These are phyloP conservation scores for Chlamydomonas eustigma DNA, from an alignment of 139 green algal genomes.

Conservation along the genomic window DNA sequence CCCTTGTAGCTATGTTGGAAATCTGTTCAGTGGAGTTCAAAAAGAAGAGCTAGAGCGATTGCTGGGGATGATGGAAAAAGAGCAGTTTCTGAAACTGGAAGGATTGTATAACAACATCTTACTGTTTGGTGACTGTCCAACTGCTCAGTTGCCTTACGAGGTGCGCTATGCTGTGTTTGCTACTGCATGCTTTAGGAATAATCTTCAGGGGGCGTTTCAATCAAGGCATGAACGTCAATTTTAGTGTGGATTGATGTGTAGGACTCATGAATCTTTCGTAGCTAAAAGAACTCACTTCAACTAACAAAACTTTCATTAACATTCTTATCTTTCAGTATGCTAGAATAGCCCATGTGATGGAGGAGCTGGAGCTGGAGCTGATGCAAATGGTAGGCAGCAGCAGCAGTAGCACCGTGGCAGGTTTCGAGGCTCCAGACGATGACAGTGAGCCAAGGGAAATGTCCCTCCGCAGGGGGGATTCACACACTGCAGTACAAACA, in stretches of 20 bases:
- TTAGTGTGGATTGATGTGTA: background rate
- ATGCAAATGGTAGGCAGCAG: background rate
- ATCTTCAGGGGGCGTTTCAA: background rate
- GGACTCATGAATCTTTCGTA: background rate
- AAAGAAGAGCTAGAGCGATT: background rate
- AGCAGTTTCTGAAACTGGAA: background rate
- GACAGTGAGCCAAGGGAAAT: too few species aligned
- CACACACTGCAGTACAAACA: too few species aligned
- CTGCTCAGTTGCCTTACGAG: background rate
- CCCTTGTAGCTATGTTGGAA: background rate
- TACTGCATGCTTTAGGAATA: background rate
- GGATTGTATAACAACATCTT: background rate
- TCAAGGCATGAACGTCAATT: background rate
- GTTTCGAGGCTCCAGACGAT: too few species aligned
- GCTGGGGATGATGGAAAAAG: background rate
- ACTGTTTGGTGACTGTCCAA: background rate
- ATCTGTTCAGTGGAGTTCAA: background rate
- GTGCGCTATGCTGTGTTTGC: background rate
- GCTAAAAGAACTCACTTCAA: background rate
- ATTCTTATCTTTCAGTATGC: background rate
- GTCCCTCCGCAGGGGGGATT: too few species aligned
- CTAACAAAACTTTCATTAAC: background rate
- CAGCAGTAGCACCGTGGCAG: too few species aligned
- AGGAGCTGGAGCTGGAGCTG: background rate
- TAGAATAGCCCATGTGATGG: background rate